These are phyloP conservation scores for Jaltomata sinuosa DNA, from an alignment of 257 asterid genomes.

Conservation along the genomic window DNA sequence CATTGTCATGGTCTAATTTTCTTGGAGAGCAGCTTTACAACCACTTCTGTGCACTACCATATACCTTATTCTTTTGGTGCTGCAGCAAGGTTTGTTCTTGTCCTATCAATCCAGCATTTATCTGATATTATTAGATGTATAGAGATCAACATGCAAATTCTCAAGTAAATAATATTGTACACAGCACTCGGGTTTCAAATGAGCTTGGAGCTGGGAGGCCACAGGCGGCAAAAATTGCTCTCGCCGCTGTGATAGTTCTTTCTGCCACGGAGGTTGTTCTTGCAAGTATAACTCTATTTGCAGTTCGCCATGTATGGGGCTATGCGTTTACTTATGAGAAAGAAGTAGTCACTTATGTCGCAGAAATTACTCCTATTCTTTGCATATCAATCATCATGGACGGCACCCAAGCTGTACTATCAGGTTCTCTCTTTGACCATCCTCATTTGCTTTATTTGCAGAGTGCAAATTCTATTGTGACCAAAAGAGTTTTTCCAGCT, in stretches of 20 bases:
- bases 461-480: neutral
- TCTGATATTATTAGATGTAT: neutral
- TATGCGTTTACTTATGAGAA: constrained; percentile 47
- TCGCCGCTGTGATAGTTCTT: constrained; percentile 30
- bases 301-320: constrained; percentile 38
- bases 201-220: constrained; percentile 77
- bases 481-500: neutral
- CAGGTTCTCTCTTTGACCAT: constrained; percentile 11
- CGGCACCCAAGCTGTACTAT: constrained; percentile 49
- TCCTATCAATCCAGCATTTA: neutral
- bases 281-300: constrained; percentile 28
- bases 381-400: constrained; percentile 47
- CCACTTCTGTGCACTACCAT: constrained; percentile 47
- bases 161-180: neutral
- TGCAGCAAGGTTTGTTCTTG: constrained; percentile 56
- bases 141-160: neutral
- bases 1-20: neutral
- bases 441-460: neutral
- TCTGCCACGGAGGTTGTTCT: constrained; percentile 35
- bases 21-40: constrained; percentile 44
- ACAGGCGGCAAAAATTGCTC: constrained; percentile 35
- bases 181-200: constrained; percentile 62
- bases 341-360: constrained; percentile 44
- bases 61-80: constrained; percentile 61
- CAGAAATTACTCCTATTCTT: constrained; percentile 54